These are phyloP conservation scores for Beauveria caledonica DNA, from an alignment of 2,329 filamentous ascomycete genomes.

Conservation along the genomic window DNA sequence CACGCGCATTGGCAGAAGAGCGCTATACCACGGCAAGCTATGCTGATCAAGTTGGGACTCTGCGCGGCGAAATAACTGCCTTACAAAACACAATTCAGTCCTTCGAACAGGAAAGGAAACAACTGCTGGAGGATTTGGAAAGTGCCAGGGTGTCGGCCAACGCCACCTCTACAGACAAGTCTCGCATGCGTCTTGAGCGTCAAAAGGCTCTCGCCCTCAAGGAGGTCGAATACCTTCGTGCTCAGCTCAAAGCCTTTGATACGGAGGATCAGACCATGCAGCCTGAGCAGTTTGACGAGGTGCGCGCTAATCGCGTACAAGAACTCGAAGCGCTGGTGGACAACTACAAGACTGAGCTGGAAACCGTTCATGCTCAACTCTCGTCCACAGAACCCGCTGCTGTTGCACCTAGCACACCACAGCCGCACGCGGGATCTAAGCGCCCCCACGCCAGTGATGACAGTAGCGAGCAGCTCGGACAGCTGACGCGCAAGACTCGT, in stretches of 20 bases:
- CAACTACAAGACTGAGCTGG: slow-evolving; percentile 74
- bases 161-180: slow-evolving; percentile 52
- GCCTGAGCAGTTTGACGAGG: slow-evolving; percentile 67
- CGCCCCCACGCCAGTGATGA: slow-evolving; percentile 51
- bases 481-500: slow-evolving; percentile 80
- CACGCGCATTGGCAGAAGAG: slow-evolving; percentile 74
- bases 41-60: slow-evolving; percentile 68
- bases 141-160: slow-evolving; percentile 49
- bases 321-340: slow-evolving; percentile 83
- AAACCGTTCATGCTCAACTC: slow-evolving; percentile 67
- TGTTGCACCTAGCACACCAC: slow-evolving; percentile 24
- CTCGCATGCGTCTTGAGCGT: slow-evolving; percentile 68
- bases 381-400: slow-evolving; percentile 47
- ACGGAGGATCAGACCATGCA: slow-evolving; percentile 82
- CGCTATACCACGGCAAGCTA: slow-evolving; percentile 71
- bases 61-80: slow-evolving; percentile 70
- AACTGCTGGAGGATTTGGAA: slow-evolving; percentile 61
- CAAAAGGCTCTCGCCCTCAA: slow-evolving; percentile 81
- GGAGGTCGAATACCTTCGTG: slow-evolving; percentile 88
- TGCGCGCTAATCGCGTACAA: slow-evolving; percentile 64
- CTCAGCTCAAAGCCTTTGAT: slow-evolving; percentile 83
- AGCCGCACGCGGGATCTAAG: slow-evolving; percentile 48
- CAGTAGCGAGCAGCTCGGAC: slow-evolving; percentile 62
- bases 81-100: slow-evolving; percentile 67
- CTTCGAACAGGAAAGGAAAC: slow-evolving; percentile 61